Evolutionary conservation across 108 stramenopile genomes (phyloP), one percentile per base, ranked within the genome.

Genomic region (Cylindrotheca closterium): DNA sequence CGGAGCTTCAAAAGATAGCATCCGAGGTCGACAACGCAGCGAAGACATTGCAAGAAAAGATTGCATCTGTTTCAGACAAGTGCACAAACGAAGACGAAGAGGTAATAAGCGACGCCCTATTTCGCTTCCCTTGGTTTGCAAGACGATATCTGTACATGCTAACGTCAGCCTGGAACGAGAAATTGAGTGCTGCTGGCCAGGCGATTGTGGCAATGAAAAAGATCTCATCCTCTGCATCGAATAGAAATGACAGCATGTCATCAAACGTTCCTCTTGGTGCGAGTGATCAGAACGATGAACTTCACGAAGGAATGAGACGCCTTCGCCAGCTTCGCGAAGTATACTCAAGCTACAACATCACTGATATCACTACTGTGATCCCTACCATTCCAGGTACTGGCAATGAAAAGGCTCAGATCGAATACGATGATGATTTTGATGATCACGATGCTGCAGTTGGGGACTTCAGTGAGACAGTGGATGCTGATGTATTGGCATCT

Each of bases 141-240:
- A 60, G 87, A 28, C 71, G 94, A 10, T 92, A 92, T 58, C 65
- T 95, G 15, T 95, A 90, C 54, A 80, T 89, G 79, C 72, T 95
- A 0, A 77, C 82, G 5, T 87, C 87, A 12, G 89, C 94, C 23
- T 95, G 94, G 94, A 95, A 95, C 63, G 94, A 95, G 58, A 78
- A 90, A 51, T 73, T 95, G 2, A 84, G 78, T 55, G 87, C 87
- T 30, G 83, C 85, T 45, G 94, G 91, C 18, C 79, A 87, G 51
- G 91, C 91, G 22, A 83, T 95, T 24, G 67, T 85, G 45, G 87
- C 94, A 25, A 95, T 95, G 94, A 95, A 87, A 60, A 92, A 91
- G 58, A 73, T 95, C 8, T 65, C 71, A 25, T 65, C 68, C 17
- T 67, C 68, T 17, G 46, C 63, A 27, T 47, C 46, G 4, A 53